Conservation (phyloP, 331 rosid genomes). For the Quercus tomentella region DNA sequence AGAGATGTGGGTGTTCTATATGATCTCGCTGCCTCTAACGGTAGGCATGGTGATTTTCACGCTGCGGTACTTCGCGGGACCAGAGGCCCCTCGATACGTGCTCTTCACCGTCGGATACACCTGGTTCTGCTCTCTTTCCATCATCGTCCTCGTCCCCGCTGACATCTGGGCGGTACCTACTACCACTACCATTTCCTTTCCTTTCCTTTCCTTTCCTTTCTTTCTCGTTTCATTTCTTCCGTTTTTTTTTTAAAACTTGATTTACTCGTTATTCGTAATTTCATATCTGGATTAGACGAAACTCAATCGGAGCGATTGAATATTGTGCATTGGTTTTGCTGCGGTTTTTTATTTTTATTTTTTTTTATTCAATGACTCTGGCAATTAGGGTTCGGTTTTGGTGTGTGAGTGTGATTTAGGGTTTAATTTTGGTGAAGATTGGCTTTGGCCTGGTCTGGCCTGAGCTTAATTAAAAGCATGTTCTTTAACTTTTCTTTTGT, state of each 20-base stretch:
- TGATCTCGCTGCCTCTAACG: conserved; percentile 84
- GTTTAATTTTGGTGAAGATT: neutral
- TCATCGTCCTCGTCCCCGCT: conserved; percentile 94
- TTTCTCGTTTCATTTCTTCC: neutral
- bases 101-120: conserved; percentile 87
- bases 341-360: neutral
- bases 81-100: conserved; percentile 82
- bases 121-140: conserved; percentile 88
- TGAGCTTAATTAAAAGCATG: neutral
- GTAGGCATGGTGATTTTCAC: conserved; percentile 73
- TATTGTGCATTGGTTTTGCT: neutral
- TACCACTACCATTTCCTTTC: neutral
- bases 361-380: neutral
- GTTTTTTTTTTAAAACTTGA: too few species aligned
- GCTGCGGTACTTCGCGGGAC: conserved; percentile 77
- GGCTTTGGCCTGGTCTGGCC: neutral
- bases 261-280: neutral
- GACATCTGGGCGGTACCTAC: conserved; percentile 81
- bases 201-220: neutral
- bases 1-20: conserved; percentile 92
- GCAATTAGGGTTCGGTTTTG: neutral
- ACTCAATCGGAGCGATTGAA: too few species aligned
- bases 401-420: neutral
- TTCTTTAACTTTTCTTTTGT: neutral
- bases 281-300: neutral